Conservation (phyloP, 352 stramenopile species). For the Globisporangium radiosum region DNA sequence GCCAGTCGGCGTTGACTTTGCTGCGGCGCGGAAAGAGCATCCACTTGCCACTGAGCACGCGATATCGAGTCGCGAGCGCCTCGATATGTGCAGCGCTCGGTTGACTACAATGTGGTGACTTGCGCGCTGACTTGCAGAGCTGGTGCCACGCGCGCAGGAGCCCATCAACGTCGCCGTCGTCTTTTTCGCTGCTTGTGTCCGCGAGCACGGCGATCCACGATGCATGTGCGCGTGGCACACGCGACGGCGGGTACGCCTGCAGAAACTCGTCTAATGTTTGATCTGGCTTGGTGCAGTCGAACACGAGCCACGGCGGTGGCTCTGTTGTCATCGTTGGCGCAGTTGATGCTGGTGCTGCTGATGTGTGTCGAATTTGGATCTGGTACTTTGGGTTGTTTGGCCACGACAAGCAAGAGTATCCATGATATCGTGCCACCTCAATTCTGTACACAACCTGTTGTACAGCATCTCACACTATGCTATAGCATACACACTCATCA, state of each 20-base stretch:
- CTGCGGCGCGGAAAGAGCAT: constrained; percentile 10
- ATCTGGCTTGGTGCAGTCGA: not conserved
- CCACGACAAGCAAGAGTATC: not conserved
- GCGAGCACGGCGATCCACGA: constrained; percentile 6
- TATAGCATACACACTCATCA: no score
- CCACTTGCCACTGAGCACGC: constrained; percentile 13
- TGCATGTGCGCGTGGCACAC: not conserved
- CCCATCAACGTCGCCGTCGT: constrained; percentile 2
- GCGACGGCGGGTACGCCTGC: constrained; percentile 2
- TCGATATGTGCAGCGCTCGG: constrained; percentile 1
- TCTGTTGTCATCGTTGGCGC: not conserved
- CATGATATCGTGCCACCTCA: not conserved
- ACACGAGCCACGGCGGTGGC: constrained; percentile 4
- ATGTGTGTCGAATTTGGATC: no score
- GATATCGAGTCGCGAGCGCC: not conserved
- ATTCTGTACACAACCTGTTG: no score
- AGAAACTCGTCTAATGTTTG: constrained; percentile 9
- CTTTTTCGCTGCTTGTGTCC: not conserved
- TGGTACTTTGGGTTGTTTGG: not conserved
- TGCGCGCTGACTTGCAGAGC: not conserved
- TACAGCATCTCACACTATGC: no score
- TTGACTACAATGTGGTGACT: not conserved
- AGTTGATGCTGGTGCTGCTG: not conserved
- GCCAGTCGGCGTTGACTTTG: constrained; percentile 5
- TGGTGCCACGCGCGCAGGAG: constrained; percentile 2